Evolutionary conservation across 768 basidiomycete genomes (phyloP).

Genomic region (Lepiota subincarnata): DNA sequence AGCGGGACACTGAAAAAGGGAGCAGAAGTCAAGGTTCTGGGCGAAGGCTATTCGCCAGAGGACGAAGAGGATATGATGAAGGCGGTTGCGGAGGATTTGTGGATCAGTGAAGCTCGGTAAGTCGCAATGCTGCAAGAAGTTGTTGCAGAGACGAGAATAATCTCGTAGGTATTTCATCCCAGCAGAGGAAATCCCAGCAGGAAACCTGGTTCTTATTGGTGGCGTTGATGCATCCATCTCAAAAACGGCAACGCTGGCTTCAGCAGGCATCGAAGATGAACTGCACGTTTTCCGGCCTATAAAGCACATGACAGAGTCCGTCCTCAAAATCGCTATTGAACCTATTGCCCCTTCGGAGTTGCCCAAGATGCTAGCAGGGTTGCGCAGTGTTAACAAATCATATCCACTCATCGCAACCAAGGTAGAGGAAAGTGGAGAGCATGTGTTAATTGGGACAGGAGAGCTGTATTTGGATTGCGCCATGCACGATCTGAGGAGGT

Average conservation of each 20-base stretch:
- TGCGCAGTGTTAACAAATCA: constrained; percentile 96
- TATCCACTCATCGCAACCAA: constrained; percentile 94
- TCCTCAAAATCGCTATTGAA: constrained; percentile 97
- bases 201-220: constrained; percentile 88
- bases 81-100: constrained; percentile 77
- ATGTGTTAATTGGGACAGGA: constrained; percentile 94
- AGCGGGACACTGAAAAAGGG: constrained; percentile 88
- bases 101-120: constrained; percentile 89
- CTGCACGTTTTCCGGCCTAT: constrained; percentile 94
- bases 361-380: constrained; percentile 96
- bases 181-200: constrained; percentile 82
- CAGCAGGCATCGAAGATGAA: constrained; percentile 72
- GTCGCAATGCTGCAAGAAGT: constrained; percentile 13
- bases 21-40: constrained; percentile 88
- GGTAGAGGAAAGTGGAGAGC: constrained; percentile 98
- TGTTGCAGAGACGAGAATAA: constrained; percentile 9
- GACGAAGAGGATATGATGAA: constrained; percentile 98
- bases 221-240: constrained; percentile 93
- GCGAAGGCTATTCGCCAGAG: constrained; percentile 97
- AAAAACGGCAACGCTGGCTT: constrained; percentile 88
- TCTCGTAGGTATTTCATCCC: constrained; percentile 82
- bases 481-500: constrained; percentile 87
- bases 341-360: constrained; percentile 96
- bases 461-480: constrained; percentile 96
- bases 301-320: constrained; percentile 95